A percentile compares a stretch with the other conserved stretches of the same genome.
These are phyloP conservation scores for Colletotrichum noveboracense DNA, from an alignment of 2,329 filamentous ascomycete genomes.

Conservation along the genomic window DNA sequence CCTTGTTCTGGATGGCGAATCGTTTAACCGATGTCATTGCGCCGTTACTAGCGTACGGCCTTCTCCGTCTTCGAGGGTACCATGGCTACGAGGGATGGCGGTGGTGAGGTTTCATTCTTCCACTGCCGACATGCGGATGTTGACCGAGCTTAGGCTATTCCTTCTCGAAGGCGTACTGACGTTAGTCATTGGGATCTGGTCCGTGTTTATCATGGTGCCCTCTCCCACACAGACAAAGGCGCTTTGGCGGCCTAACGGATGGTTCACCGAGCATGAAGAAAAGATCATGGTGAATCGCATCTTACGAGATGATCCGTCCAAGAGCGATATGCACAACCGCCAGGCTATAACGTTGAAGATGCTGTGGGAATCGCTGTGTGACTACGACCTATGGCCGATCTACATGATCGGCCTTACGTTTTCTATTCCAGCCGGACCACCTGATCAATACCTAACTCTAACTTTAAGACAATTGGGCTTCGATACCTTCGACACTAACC, in stretches of 20 bases:
- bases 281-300: conserved; percentile 62
- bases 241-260: conserved; percentile 55
- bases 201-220: conserved; percentile 32
- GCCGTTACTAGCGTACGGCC: conserved; percentile 29
- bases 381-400: conserved; percentile 61
- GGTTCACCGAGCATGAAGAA: conserved; percentile 62
- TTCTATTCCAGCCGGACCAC: conserved; percentile 25
- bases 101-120: conserved; percentile 14
- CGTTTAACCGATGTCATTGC: conserved; percentile 28
- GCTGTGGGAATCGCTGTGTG: conserved; percentile 51
- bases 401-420: conserved; percentile 55
- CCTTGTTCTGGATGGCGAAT: conserved; percentile 27
- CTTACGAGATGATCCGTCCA: conserved; percentile 58
- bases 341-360: conserved; percentile 50
- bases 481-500: conserved; percentile 54
- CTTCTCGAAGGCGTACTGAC: conserved; percentile 16
- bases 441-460: conserved; percentile 27
- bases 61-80: conserved; percentile 28
- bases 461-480: conserved; percentile 26
- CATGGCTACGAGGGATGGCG: conserved; percentile 27
- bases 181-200: conserved; percentile 27
- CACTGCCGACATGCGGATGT: not conserved
- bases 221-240: conserved; percentile 43
- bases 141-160: not conserved
- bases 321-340: conserved; percentile 60